These are phyloP conservation scores for Purpureocillium lavendulum DNA, from an alignment of 2,329 filamentous ascomycete genomes.

Conservation along the genomic window DNA sequence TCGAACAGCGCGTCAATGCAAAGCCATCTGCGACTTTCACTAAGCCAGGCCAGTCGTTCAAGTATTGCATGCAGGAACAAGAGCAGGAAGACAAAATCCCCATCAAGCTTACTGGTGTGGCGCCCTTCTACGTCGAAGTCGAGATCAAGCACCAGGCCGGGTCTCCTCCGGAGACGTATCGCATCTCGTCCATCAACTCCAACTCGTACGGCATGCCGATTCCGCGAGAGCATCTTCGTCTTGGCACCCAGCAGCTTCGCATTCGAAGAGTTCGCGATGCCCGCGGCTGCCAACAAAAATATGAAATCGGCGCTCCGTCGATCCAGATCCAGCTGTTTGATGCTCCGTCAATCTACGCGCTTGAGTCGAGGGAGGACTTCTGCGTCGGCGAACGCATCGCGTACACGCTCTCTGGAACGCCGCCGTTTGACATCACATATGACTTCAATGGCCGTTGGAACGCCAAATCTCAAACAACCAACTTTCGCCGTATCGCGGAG, in stretches of 20 bases:
- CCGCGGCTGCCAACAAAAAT: constrained; percentile 75
- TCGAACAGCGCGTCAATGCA: constrained; percentile 78
- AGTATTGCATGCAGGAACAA: constrained; percentile 83
- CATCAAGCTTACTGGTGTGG: constrained; percentile 70
- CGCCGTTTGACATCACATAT: constrained; percentile 90
- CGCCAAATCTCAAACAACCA: constrained; percentile 70
- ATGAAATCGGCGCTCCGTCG: constrained; percentile 60
- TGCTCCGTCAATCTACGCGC: constrained; percentile 79
- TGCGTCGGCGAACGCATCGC: constrained; percentile 93
- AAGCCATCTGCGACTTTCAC: constrained; percentile 75
- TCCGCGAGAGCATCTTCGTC: constrained; percentile 72
- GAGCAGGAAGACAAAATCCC: constrained; percentile 81
- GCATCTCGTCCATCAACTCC: constrained; percentile 69
- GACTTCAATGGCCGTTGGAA: constrained; percentile 77
- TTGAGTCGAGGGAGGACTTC: constrained; percentile 79
- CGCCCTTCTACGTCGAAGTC: constrained; percentile 85
- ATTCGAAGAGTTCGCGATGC: constrained; percentile 86
- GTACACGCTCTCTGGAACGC: constrained; percentile 82
- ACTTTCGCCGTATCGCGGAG: constrained; percentile 89
- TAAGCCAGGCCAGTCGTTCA: constrained; percentile 86
- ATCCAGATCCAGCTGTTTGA: constrained; percentile 92
- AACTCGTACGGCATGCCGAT: constrained; percentile 74
- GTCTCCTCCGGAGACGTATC: constrained; percentile 69
- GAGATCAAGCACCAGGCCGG: constrained; percentile 88
- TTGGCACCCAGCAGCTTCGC: constrained; percentile 82